phyloP scores from a whole-genome alignment of 2,329 filamentous ascomycete species.

The Trichophyton rubrum region DNA sequence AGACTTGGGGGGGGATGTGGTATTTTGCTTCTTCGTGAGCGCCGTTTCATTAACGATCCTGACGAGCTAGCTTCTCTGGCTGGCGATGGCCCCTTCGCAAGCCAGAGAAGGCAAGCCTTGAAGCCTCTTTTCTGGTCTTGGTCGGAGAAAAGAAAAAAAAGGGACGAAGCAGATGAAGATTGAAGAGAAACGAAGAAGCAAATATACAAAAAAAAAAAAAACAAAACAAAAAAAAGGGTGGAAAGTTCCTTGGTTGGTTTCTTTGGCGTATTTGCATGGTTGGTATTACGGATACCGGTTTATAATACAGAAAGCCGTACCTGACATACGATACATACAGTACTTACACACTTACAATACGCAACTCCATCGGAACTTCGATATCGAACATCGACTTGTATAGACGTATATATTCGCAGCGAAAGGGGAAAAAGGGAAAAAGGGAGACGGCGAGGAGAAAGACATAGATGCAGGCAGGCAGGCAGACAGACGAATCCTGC shows the following conservation, averaged over 20 bases:
- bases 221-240: background rate
- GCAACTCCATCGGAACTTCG: background rate
- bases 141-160: background rate
- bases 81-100: background rate
- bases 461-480: background rate
- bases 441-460: background rate
- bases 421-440: no score
- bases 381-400: no score
- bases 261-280: no score
- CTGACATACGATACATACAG: background rate
- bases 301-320: background rate
- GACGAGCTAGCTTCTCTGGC: background rate
- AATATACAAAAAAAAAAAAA: background rate
- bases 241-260: no score
- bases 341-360: background rate
- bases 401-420: no score
- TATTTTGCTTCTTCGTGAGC: background rate
- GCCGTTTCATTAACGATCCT: slow-evolving; percentile 3
- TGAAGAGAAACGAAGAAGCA: background rate
- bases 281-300: background rate
- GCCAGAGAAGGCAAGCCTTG: background rate
- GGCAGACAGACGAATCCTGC: background rate
- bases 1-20: background rate
- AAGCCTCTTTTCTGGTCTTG: background rate
- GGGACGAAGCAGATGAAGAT: background rate